Base-by-base conservation (phyloP, 768 basidiomycete genomes). In the Boletus tylopilopsis region DNA sequence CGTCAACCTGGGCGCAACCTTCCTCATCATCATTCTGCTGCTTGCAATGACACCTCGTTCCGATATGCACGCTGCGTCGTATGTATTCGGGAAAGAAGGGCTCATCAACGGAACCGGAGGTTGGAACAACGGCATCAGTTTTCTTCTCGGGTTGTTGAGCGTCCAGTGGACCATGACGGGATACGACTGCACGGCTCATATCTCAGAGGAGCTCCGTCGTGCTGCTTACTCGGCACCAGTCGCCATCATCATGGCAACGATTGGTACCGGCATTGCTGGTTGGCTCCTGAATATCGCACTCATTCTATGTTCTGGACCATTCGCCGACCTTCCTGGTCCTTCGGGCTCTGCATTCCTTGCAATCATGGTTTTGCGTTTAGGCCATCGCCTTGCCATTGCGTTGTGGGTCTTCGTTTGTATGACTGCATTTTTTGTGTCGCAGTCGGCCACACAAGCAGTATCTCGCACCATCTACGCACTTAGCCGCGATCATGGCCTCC, bases 241-340 rank as follows among this genome's bases (percentile, higher is more conserved):
- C 21, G 73, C 78, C 6, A 75, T 76, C 51, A 67, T 76, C 54
- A 69, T 71, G 16, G 72, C 76, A 22, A 69, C 68, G 19, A 62
- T 77, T 30, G 77, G 77, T 24, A 77, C 76, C 0, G 73, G 70
- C 36, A 55, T 76, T n/a, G 60, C 76, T 43, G 80, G 82, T 30
- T 84, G 82, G 82, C 55, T 85, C n/a, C 76, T 84, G 47, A 85
- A 85, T 63, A 80, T 85, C 52, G 73, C 74, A 4, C 63, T 84
- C 36, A 68, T 84, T 10, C 70, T 84, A n/a, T 84, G 80, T 62
- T 78, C 78, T 1, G 80, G 80, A 10, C 67, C 73, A 25, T 62
- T 79, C 57, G 62, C 37, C 29, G 63, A 74, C 51, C 73, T 83
- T 9, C 79, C 81, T 0, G 80, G 80, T 3, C 62, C 74, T 2